A percentile compares a stretch with the other conserved stretches of the same genome.
Evolutionary conservation across 2,329 filamentous ascomycete species (phyloP).

Genomic region (Shiraia sp.): DNA sequence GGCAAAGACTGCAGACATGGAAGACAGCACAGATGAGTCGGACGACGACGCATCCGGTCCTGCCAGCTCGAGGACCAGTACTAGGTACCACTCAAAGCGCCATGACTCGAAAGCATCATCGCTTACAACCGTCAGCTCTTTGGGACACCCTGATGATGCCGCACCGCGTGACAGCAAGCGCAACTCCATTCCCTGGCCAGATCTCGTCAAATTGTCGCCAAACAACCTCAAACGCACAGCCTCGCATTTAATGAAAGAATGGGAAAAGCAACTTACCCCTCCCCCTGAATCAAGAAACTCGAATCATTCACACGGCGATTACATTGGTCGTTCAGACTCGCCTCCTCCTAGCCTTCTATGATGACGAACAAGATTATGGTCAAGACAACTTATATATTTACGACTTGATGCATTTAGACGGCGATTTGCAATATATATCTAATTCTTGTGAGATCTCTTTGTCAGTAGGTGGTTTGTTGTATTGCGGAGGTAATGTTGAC

Average conservation of each 20-base stretch:
- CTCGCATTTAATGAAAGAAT: slow-evolving; percentile 85
- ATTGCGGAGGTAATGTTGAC: slow-evolving; percentile 6
- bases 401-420: slow-evolving; percentile 36
- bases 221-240: slow-evolving; percentile 80
- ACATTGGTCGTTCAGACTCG: slow-evolving; percentile 38
- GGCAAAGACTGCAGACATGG: slow-evolving; percentile 42
- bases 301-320: slow-evolving; percentile 40
- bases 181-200: slow-evolving; percentile 64
- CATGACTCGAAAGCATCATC: slow-evolving; percentile 45
- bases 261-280: slow-evolving; percentile 77
- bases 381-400: slow-evolving; percentile 21
- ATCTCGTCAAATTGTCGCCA: slow-evolving; percentile 72
- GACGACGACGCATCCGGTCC: slow-evolving; percentile 51
- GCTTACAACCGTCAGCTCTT: slow-evolving; percentile 37
- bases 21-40: slow-evolving; percentile 53
- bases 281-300: slow-evolving; percentile 38
- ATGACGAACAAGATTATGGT: slow-evolving; percentile 24
- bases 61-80: slow-evolving; percentile 59
- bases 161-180: slow-evolving; percentile 36
- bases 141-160: slow-evolving; percentile 25
- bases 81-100: slow-evolving; percentile 51
- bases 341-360: slow-evolving; percentile 24
- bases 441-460: no score
- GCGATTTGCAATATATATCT: slow-evolving; percentile 30
- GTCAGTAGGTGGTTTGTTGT: slow-evolving; percentile 33